A percentile compares a stretch with the other conserved stretches of the same genome.
Evolutionary conservation across 345 rosid species (phyloP).

Genomic region (Acer yangbiense): DNA sequence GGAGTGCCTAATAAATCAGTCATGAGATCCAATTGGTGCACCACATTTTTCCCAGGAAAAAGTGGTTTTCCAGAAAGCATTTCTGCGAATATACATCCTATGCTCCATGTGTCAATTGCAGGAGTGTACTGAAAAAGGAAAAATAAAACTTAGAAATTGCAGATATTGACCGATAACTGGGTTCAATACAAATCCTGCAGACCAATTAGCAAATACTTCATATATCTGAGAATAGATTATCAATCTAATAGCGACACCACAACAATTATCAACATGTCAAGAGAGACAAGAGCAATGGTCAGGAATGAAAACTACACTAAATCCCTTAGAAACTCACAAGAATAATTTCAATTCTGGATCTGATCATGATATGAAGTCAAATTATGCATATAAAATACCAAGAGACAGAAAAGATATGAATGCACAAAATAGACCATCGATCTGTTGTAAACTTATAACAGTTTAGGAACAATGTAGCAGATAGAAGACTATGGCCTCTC

Average conservation of each 20-base stretch:
- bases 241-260: constrained; percentile 10
- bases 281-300: not conserved
- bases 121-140: constrained; percentile 75
- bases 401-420: not conserved
- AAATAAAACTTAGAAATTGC: constrained; percentile 13
- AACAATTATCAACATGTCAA: not conserved
- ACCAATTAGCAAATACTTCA: not conserved
- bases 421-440: not conserved
- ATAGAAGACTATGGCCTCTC: not conserved
- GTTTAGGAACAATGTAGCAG: not conserved
- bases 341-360: not conserved
- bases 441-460: not conserved
- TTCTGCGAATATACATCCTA: constrained; percentile 98
- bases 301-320: not conserved
- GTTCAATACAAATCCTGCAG: not conserved
- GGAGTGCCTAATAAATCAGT: constrained; percentile 97
- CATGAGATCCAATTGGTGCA: constrained; percentile 94
- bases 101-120: constrained; percentile 96
- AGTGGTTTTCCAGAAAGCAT: constrained; percentile 92
- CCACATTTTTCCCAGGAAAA: constrained; percentile 97
- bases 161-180: constrained; percentile 7
- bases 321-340: not conserved
- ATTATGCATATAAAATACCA: not conserved
- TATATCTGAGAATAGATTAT: not conserved
- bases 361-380: not conserved